phyloP scores from a whole-genome alignment of 345 rosid genomes.

The Populus nigra region DNA sequence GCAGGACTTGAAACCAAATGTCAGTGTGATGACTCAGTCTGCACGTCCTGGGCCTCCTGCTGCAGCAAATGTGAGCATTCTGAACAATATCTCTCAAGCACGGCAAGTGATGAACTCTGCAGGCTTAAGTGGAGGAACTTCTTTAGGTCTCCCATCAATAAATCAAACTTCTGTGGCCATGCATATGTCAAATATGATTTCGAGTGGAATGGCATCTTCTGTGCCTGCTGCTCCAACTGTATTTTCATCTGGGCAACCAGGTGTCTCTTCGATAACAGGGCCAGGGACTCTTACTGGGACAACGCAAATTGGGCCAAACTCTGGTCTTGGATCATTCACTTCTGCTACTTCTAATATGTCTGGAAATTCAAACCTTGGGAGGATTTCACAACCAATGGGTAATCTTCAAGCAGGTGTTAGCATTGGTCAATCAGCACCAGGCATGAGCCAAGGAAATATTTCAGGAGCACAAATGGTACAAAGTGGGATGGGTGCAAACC shows the following conservation, averaged over 20 bases:
- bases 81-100: conserved; percentile 89
- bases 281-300: conserved; percentile 67
- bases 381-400: conserved; percentile 69
- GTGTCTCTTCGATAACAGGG: conserved; percentile 55
- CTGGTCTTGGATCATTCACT: conserved; percentile 52
- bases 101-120: conserved; percentile 86
- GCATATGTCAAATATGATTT: conserved; percentile 97
- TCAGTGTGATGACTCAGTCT: conserved; percentile 64
- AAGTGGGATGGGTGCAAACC: conserved; percentile 71
- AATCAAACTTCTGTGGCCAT: conserved; percentile 81
- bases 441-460: conserved; percentile 81
- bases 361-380: conserved; percentile 66
- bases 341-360: conserved; percentile 59
- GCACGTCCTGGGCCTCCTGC: conserved; percentile 65
- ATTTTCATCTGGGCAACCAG: conserved; percentile 71
- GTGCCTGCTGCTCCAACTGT: conserved; percentile 75
- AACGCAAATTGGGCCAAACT: conserved; percentile 57
- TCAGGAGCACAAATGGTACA: conserved; percentile 79
- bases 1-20: conserved; percentile 78
- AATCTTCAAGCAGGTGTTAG: conserved; percentile 49
- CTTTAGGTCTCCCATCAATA: conserved; percentile 66
- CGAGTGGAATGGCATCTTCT: conserved; percentile 80
- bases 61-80: conserved; percentile 82
- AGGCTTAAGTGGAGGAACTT: conserved; percentile 79
- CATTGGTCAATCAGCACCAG: conserved; percentile 51